Base-by-base conservation (phyloP, 345 rosid species). In the Arabidopsis arenosa region DNA sequence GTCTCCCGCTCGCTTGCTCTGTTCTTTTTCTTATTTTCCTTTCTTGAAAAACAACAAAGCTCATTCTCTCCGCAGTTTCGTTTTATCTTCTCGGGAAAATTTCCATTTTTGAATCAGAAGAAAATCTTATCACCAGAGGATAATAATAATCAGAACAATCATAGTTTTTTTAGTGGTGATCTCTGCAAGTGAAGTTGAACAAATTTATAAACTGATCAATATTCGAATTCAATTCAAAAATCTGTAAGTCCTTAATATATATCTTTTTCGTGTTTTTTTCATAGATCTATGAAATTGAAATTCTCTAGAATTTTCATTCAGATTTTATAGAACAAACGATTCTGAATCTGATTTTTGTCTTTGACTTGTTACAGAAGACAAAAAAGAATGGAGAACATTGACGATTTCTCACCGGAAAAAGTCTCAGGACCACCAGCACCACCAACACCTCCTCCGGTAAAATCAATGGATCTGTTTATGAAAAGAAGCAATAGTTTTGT, bases 401-500 rank as follows among this genome's bases (percentile, higher is more conserved):
- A 64, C 6, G 48, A 56, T 37, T 49, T 71, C 58, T 72, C 77
- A 65, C 77, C 67, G 48, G 72, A 41, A 59, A 58, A 59, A 9
- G 33, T 52, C 4, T 7, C 26, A 47, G 54, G 14, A 57, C 47
- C 49, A 36, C 52, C 75, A 15, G 9, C 79, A 63, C 64, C 61
- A 7, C 80, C 75, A 0, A 40, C 67, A 2, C 48, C 70, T 4
- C 73, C 73, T 26, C 74, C 58, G 49, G 55, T 33, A 6, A 63
- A 54, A 33, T 5, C 47, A 49, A 61, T 35, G 66, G 35, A 76
- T 71, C 15, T 44, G 35, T 26, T 36, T 12, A 5, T 5, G 1
- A 48, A 8, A 68, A 68, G 1, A 35, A 15, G 17, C 10, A 35
- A 77, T 35, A 68, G 56, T 66, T 40, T 32, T 75, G 89, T 77